These are phyloP conservation scores for Colletotrichum viniferum DNA, from an alignment of 2,329 filamentous ascomycete genomes.

Conservation along the genomic window DNA sequence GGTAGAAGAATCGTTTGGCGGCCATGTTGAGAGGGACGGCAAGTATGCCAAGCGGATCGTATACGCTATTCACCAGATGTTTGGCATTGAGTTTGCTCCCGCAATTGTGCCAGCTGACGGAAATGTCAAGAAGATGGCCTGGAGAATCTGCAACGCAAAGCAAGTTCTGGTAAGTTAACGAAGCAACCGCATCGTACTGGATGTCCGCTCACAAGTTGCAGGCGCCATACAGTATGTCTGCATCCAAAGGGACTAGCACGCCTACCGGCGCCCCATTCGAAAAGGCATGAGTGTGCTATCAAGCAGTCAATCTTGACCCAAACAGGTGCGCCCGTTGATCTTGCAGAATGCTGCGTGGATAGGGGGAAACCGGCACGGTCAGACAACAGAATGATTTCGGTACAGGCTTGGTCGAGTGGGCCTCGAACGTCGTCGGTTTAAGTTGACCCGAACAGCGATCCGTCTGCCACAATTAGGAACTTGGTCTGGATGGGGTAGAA, in stretches of 20 bases:
- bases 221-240: slow-evolving; percentile 76
- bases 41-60: slow-evolving; percentile 92
- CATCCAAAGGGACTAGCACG: slow-evolving; percentile 66
- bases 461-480: background rate
- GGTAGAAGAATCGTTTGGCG: slow-evolving; percentile 82
- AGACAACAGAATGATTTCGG: background rate
- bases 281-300: background rate
- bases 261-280: slow-evolving; percentile 30
- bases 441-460: slow-evolving; percentile 7
- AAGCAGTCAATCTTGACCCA: background rate
- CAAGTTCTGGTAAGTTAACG: slow-evolving; percentile 77
- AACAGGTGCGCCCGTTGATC: background rate
- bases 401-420: background rate
- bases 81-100: slow-evolving; percentile 93
- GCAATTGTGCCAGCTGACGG: slow-evolving; percentile 93
- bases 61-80: slow-evolving; percentile 95
- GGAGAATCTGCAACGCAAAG: slow-evolving; percentile 95
- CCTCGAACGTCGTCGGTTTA: background rate
- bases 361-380: background rate
- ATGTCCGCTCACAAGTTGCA: slow-evolving; percentile 33
- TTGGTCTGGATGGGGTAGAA: background rate
- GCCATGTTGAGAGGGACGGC: slow-evolving; percentile 81
- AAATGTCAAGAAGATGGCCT: slow-evolving; percentile 86
- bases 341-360: background rate
- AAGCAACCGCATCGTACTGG: no score